phyloP scores from a whole-genome alignment of 352 stramenopile genomes.

The Elongisporangium prolatum region DNA sequence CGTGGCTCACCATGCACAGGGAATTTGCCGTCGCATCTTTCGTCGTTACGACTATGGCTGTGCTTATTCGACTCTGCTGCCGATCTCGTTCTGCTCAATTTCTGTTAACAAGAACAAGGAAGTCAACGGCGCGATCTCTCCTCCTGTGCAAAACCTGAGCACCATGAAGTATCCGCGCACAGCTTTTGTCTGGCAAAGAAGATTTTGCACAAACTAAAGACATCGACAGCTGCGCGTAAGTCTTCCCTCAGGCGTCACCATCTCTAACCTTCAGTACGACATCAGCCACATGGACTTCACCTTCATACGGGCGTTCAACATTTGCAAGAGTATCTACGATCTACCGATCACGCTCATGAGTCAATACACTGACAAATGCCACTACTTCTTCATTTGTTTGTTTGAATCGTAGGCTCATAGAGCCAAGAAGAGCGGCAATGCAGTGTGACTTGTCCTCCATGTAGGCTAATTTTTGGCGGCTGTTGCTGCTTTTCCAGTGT shows the following conservation, averaged over 20 bases:
- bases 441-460: too few relatives aligned
- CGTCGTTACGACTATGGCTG: constrained; percentile 49
- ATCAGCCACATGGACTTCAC: constrained; percentile 57
- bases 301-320: constrained; percentile 34
- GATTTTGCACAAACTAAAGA: constrained; percentile 31
- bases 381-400: constrained; percentile 10
- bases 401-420: too few relatives aligned
- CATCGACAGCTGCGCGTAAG: constrained; percentile 21
- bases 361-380: constrained; percentile 24
- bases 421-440: too few relatives aligned
- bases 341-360: constrained; percentile 34
- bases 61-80: constrained; percentile 18
- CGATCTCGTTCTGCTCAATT: constrained; percentile 25
- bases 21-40: constrained; percentile 38
- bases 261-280: constrained; percentile 25
- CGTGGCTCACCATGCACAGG: constrained; percentile 41
- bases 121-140: constrained; percentile 35
- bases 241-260: constrained; percentile 25
- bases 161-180: constrained; percentile 34
- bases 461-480: too few relatives aligned
- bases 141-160: constrained; percentile 25
- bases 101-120: constrained; percentile 38
- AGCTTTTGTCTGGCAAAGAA: constrained; percentile 25
- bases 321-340: constrained; percentile 32
- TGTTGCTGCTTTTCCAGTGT: too few relatives aligned